phyloP scores from a whole-genome alignment of 169 alveolate genomes.

The Cyclospora cayetanensis region DNA sequence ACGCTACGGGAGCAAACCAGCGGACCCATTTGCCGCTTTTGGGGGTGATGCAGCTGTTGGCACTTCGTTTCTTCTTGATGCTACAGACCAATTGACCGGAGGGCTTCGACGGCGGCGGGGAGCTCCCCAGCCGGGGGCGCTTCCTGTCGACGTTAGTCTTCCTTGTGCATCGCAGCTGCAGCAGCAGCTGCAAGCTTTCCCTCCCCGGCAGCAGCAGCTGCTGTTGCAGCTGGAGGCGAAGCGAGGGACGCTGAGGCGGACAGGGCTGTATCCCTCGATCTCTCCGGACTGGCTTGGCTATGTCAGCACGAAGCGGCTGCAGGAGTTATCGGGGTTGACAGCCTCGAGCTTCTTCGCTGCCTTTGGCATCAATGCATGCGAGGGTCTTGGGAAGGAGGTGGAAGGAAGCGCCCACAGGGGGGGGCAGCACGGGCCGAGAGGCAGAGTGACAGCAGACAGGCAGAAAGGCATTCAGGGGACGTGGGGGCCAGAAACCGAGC shows the following conservation, averaged over 20 bases:
- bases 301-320: slow-evolving; percentile 6
- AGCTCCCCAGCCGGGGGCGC: neutral
- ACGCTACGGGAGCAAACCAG: neutral
- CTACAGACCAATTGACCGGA: neutral
- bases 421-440: neutral
- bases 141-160: neutral
- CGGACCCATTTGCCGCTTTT: slow-evolving; percentile 12
- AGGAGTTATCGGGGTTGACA: slow-evolving; percentile 4
- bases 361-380: neutral
- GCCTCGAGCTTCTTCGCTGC: neutral
- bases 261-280: neutral
- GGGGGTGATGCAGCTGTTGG: neutral
- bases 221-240: neutral
- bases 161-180: slow-evolving; percentile 30
- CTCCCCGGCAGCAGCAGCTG: neutral
- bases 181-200: slow-evolving; percentile 25
- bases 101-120: neutral
- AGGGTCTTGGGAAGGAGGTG: neutral
- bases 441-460: neutral
- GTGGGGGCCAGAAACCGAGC: neutral
- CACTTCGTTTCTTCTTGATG: neutral
- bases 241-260: neutral
- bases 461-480: neutral
- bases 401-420: neutral
- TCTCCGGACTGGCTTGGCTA: slow-evolving; percentile 28